Percentiles rank a stretch among this genome's conserved stretches.
Conservation (phyloP, 805 yeast species). For the Starmerella etchellsii region DNA sequence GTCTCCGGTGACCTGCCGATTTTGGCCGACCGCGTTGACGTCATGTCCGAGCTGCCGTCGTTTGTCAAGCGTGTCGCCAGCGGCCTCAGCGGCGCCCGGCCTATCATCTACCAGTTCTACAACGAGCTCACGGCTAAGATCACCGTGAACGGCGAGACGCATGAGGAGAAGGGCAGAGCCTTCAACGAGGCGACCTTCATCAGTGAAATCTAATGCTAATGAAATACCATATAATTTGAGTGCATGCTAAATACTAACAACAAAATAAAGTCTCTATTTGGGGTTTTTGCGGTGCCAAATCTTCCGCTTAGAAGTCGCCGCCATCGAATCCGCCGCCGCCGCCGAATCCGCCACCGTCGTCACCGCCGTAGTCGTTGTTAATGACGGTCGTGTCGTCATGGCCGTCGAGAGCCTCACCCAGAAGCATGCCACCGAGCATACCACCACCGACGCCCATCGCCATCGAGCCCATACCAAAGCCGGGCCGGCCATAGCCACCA, state of each 20-base stretch:
- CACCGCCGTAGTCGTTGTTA: slow-evolving; percentile 26
- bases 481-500: slow-evolving; percentile 23
- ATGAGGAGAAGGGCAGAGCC: slow-evolving; percentile 48
- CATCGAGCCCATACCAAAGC: slow-evolving; percentile 39
- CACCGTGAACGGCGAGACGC: slow-evolving; percentile 30
- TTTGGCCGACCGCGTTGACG: slow-evolving; percentile 84
- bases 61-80: slow-evolving; percentile 87
- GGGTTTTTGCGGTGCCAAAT: too few relatives aligned
- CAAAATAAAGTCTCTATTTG: too few relatives aligned
- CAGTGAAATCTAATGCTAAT: slow-evolving; percentile 21
- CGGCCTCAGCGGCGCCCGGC: slow-evolving; percentile 91
- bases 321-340: slow-evolving; percentile 26
- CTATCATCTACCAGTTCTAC: slow-evolving; percentile 88
- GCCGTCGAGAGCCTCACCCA: slow-evolving; percentile 18
- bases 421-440: slow-evolving; percentile 24
- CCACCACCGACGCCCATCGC: slow-evolving; percentile 25
- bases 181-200: slow-evolving; percentile 78
- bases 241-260: too few relatives aligned
- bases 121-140: slow-evolving; percentile 44
- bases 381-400: slow-evolving; percentile 21
- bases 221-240: too few relatives aligned
- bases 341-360: slow-evolving; percentile 15
- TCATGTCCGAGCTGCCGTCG: slow-evolving; percentile 91
- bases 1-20: slow-evolving; percentile 48
- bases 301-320: slow-evolving; percentile 6